Base-by-base conservation (phyloP, 2,329 filamentous ascomycete species). In the Tolypocladium capitatum region DNA sequence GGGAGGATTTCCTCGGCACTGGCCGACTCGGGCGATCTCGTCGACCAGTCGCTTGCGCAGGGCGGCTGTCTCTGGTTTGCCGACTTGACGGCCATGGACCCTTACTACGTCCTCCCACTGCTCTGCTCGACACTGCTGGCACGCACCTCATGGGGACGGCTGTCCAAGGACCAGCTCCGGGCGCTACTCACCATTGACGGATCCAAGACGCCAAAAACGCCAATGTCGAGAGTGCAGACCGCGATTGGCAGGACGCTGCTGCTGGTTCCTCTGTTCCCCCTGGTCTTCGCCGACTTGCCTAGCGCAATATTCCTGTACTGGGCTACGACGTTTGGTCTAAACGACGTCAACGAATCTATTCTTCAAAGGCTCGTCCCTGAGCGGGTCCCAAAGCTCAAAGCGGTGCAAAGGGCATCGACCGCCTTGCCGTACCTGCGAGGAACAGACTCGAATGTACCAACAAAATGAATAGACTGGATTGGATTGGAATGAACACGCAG, bases 21-120 rank as follows among this genome's bases (percentile, higher is more conserved):
- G 2, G 57, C 58, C 13, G 53, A 56, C 4, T 50, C 59, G 20
- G 53, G 54, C 46, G 51, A 51, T 48, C 52, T 62, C 47, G 53
- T 62, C 34, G 60, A 74, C 40, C 60, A 66, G 3, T 64, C 66
- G 1, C 55, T 80, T n/a, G 56, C 64, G 1, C 64, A 70, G 0
- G 76, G 72, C 5, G 76, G 76, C 27, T 68, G 66, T 36, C 63
- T 79, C 16, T 80, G 76, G 75, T 78, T 80, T 54, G 63, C 68
- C 2, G 71, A 80, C 52, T 66, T 80, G 24, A 72, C 70, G 7
- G 69, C 58, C 30, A 62, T 71, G 31, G 77, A 80, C 50, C 74
- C 77, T 1, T 71, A 70, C 48, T 64, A 68, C 48, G 58, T 70
- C 28, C 66, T 80, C 0, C 75, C 77, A 3, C 27, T 64, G 9